Percentiles rank a stretch among this genome's conserved stretches.
Conservation (phyloP, 441 rosid genomes). For the Adansonia rubrostipa region DNA sequence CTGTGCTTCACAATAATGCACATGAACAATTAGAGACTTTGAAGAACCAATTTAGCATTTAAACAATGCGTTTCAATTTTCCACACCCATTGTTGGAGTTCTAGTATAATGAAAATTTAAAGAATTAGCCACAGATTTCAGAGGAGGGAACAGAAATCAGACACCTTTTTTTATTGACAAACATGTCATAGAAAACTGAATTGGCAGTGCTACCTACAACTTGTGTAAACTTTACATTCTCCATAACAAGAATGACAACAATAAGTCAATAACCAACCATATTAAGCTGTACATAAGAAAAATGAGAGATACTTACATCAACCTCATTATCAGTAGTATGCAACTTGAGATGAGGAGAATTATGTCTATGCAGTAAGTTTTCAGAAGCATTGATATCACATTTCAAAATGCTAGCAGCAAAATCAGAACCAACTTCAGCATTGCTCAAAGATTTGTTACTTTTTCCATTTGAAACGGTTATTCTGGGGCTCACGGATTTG, state of each 20-base stretch:
- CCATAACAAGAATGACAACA: neutral
- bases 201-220: slow-evolving; percentile 2
- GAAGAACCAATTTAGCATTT: slow-evolving; percentile 7
- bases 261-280: slow-evolving; percentile 5
- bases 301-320: slow-evolving; percentile 51
- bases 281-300: slow-evolving; percentile 2
- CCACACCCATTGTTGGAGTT: neutral
- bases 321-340: slow-evolving; percentile 42
- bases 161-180: slow-evolving; percentile 6
- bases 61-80: neutral
- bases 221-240: neutral
- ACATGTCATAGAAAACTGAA: neutral
- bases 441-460: slow-evolving; percentile 44
- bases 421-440: slow-evolving; percentile 46
- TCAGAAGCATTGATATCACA: slow-evolving; percentile 52
- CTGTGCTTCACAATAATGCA: slow-evolving; percentile 5
- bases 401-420: slow-evolving; percentile 54
- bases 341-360: slow-evolving; percentile 49
- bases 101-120: neutral
- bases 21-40: neutral
- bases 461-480: slow-evolving; percentile 42
- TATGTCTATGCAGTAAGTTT: slow-evolving; percentile 33
- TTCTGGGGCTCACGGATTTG: slow-evolving; percentile 49
- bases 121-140: slow-evolving; percentile 20
- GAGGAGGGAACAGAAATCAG: slow-evolving; percentile 4